Evolutionary conservation across 768 basidiomycete species (phyloP).

Genomic region (Filobasidium wieringae): DNA sequence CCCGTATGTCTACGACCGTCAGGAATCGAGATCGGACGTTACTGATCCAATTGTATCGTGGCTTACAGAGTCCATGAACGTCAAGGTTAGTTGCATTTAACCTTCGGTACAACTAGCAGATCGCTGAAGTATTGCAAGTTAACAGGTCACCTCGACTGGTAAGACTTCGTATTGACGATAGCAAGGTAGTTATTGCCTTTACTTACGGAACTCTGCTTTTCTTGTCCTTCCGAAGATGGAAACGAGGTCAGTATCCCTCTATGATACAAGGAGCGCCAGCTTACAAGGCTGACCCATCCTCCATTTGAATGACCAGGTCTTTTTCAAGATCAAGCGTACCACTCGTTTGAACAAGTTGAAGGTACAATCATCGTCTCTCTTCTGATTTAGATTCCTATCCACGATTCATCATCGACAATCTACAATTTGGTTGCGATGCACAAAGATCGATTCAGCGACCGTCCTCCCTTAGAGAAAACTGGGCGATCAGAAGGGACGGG

Average conservation of each 20-base stretch:
- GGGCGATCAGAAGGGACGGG: too few relatives aligned
- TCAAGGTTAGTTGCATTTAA: slow-evolving; percentile 14
- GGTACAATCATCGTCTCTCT: too few relatives aligned
- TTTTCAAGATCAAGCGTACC: slow-evolving; percentile 92
- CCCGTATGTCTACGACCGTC: background rate
- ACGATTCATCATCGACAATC: too few relatives aligned
- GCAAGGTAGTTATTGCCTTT: background rate
- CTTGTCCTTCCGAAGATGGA: background rate
- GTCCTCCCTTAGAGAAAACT: too few relatives aligned
- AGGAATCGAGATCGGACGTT: background rate
- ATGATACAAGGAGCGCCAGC: background rate
- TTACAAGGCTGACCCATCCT: background rate
- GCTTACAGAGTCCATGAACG: slow-evolving; percentile 10
- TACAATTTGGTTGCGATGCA: too few relatives aligned
- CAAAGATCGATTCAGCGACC: too few relatives aligned
- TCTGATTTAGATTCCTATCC: too few relatives aligned
- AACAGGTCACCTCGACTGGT: slow-evolving; percentile 10
- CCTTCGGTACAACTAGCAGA: background rate
- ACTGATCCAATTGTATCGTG: background rate
- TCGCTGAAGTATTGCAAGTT: background rate
- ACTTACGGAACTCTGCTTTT: background rate
- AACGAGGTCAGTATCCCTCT: slow-evolving; percentile 3
- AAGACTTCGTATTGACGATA: background rate
- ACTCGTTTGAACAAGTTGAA: slow-evolving; percentile 87
- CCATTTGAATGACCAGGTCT: slow-evolving; percentile 46